These are phyloP conservation scores for Fusarium burgessii DNA, from an alignment of 2,329 filamentous ascomycete species.

Conservation along the genomic window DNA sequence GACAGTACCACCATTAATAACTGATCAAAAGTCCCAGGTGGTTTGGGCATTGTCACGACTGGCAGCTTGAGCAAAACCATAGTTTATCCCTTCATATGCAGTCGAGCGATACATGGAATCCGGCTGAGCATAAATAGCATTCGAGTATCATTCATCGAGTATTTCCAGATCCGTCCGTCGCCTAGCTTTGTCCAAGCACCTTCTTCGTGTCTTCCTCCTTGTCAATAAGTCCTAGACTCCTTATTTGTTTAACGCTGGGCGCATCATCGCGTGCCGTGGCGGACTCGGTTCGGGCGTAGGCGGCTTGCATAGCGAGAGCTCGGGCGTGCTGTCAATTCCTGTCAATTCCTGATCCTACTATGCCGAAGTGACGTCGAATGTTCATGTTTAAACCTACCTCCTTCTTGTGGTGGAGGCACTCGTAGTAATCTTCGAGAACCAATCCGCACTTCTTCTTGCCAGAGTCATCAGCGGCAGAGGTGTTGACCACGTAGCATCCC, in stretches of 20 bases:
- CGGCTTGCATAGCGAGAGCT: slow-evolving; percentile 81
- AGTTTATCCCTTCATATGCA: slow-evolving; percentile 43
- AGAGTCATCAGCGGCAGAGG: slow-evolving; percentile 78
- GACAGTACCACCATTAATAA: not conserved
- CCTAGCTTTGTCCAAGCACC: slow-evolving; percentile 58
- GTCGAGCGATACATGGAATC: slow-evolving; percentile 12
- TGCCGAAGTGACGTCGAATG: not conserved
- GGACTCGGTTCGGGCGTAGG: slow-evolving; percentile 84
- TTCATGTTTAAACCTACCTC: slow-evolving; percentile 74
- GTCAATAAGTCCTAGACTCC: slow-evolving; percentile 84
- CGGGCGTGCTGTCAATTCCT: slow-evolving; percentile 74
- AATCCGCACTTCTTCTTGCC: slow-evolving; percentile 90
- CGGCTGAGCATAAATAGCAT: slow-evolving; percentile 9
- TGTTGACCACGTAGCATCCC: slow-evolving; percentile 97
- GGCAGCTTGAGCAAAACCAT: slow-evolving; percentile 22
- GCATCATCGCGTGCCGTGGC: slow-evolving; percentile 82
- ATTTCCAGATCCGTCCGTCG: slow-evolving; percentile 6
- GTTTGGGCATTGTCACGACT: not conserved
- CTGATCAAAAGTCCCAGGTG: not conserved
- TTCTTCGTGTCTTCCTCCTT: slow-evolving; percentile 84
- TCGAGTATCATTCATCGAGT: slow-evolving; percentile 17
- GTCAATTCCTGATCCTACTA: slow-evolving; percentile 25
- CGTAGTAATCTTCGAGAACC: slow-evolving; percentile 95
- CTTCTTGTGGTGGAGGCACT: slow-evolving; percentile 98
- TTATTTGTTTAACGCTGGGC: slow-evolving; percentile 86